Conservation (phyloP, 768 basidiomycete genomes). For the Fomitopsis serialis region DNA sequence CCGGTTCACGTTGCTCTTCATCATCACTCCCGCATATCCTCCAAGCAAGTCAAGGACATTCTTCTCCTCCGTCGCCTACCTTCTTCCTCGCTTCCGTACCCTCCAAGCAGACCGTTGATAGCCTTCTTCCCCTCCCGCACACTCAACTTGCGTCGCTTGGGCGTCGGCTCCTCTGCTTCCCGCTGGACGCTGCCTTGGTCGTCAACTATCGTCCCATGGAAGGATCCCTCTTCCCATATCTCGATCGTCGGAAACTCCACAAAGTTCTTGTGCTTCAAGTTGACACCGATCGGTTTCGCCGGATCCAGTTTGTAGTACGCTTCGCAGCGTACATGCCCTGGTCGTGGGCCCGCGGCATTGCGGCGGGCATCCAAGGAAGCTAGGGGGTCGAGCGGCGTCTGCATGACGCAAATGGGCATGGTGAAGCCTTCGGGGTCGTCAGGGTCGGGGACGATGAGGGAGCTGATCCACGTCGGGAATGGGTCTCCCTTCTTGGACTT, state of each 20-base stretch:
- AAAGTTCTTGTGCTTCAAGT: constrained; percentile 60
- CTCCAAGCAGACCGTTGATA: constrained; percentile 53
- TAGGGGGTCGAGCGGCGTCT: constrained; percentile 32
- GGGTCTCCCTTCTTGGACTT: constrained; percentile 39
- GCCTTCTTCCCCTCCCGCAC: constrained; percentile 45
- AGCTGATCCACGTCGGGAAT: constrained; percentile 50
- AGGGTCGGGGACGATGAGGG: constrained; percentile 45
- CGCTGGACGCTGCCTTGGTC: constrained; percentile 39
- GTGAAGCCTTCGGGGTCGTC: constrained; percentile 53
- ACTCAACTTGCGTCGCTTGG: constrained; percentile 56
- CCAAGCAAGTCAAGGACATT: constrained; percentile 37
- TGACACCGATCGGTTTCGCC: constrained; percentile 35
- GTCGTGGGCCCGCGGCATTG: constrained; percentile 7
- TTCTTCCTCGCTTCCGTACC: constrained; percentile 48
- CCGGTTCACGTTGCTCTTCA: constrained; percentile 8
- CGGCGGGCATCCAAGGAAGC: constrained; percentile 16
- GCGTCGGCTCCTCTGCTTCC: constrained; percentile 28
- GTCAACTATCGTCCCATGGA: constrained; percentile 56
- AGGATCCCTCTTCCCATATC: constrained; percentile 58
- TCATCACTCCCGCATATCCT: constrained; percentile 48
- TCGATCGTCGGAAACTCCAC: constrained; percentile 84
- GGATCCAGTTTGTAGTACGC: constrained; percentile 58
- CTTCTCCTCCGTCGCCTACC: constrained; percentile 28
- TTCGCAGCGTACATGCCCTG: constrained; percentile 19
- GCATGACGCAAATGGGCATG: constrained; percentile 58